Percentiles rank a stretch among this genome's conserved stretches.
These are phyloP conservation scores for Zygosaccharomyces rouxii DNA, from an alignment of 805 yeast genomes.

Conservation along the genomic window DNA sequence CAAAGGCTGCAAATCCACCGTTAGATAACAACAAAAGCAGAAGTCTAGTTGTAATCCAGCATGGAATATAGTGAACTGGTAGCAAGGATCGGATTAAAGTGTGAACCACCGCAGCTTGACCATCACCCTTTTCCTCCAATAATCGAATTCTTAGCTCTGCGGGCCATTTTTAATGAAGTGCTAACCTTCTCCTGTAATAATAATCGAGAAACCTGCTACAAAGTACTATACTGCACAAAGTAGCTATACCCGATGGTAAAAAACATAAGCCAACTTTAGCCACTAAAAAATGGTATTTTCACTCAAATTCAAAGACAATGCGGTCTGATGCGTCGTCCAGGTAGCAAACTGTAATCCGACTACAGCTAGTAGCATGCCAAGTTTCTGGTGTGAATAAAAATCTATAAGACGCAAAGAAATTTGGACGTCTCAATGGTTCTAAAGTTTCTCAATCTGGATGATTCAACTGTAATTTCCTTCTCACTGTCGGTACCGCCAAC, in stretches of 20 bases:
- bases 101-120: constrained; percentile 17
- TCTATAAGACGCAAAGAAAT: constrained; percentile 39
- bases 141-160: constrained; percentile 15
- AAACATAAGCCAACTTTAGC: constrained; percentile 65
- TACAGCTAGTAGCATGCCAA: constrained; percentile 49
- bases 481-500: constrained; percentile 27
- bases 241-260: constrained; percentile 68
- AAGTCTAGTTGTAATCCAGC: constrained; percentile 50
- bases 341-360: constrained; percentile 59
- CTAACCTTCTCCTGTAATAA: constrained; percentile 31
- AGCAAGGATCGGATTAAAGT: constrained; percentile 25
- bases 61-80: constrained; percentile 49
- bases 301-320: constrained; percentile 53
- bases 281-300: constrained; percentile 47
- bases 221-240: constrained; percentile 54
- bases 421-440: constrained; percentile 22
- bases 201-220: constrained; percentile 56
- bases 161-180: constrained; percentile 22
- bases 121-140: constrained; percentile 20
- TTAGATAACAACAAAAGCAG: constrained; percentile 41
- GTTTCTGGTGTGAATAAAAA: constrained; percentile 43
- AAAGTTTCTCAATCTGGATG: constrained; percentile 34
- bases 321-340: constrained; percentile 68
- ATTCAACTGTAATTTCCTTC: constrained; percentile 27
- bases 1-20: constrained; percentile 48